phyloP scores from a whole-genome alignment of 768 basidiomycete species.

The Amylocystis lapponica region DNA sequence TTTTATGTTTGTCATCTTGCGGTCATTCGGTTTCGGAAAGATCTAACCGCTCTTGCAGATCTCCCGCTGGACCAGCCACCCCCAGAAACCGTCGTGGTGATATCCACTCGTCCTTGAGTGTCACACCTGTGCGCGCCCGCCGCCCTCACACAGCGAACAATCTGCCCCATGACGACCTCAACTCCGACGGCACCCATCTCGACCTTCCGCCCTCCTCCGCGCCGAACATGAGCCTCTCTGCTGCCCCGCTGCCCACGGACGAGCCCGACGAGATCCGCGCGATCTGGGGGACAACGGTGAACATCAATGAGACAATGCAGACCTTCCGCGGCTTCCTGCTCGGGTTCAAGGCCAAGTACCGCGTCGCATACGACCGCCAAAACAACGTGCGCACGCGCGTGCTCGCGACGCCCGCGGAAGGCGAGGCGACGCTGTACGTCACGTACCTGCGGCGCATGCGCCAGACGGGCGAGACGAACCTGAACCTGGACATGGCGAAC shows the following conservation, averaged over 20 bases:
- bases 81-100: conserved; percentile 80
- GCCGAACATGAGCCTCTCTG: conserved; percentile 54
- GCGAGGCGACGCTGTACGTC: conserved; percentile 71
- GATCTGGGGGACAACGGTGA: conserved; percentile 98
- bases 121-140: conserved; percentile 45
- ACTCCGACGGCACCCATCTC: conserved; percentile 55
- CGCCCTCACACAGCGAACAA: conserved; percentile 31
- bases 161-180: conserved; percentile 38
- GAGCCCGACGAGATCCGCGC: conserved; percentile 82
- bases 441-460: conserved; percentile 80
- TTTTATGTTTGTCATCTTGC: not conserved
- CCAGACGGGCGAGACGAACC: conserved; percentile 84
- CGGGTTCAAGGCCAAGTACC: conserved; percentile 92
- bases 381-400: conserved; percentile 45
- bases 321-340: conserved; percentile 83
- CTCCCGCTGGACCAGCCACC: conserved; percentile 47
- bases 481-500: conserved; percentile 88
- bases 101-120: conserved; percentile 75
- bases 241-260: conserved; percentile 54
- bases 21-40: not conserved
- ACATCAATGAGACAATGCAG: conserved; percentile 86
- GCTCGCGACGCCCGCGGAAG: conserved; percentile 57
- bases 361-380: conserved; percentile 63
- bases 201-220: conserved; percentile 54
- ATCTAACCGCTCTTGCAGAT: conserved; percentile 42